These are phyloP conservation scores for Scutellaria baicalensis DNA, from an alignment of 257 asterid genomes.

Conservation along the genomic window DNA sequence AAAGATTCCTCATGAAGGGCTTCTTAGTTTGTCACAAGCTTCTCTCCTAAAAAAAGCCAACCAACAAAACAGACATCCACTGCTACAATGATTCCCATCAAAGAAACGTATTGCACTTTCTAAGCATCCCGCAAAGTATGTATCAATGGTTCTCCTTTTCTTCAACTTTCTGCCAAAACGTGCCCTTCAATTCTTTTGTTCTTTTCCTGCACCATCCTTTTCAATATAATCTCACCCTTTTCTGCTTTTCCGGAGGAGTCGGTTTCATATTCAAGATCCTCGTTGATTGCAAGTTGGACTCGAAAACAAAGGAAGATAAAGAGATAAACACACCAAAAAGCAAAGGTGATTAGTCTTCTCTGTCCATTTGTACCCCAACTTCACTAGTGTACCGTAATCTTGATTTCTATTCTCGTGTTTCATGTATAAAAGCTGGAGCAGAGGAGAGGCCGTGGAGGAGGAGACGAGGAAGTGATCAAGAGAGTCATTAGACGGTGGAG, in stretches of 20 bases:
- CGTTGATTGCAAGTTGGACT: conserved; percentile 2
- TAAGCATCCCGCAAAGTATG: conserved; percentile 19
- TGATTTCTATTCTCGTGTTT: neutral
- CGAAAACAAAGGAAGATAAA: neutral
- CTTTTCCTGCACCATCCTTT: neutral
- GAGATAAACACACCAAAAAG: conserved; percentile 4
- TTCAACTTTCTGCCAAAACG: conserved; percentile 24
- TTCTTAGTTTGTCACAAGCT: neutral
- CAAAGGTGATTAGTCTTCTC: conserved; percentile 11
- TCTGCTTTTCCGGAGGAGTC: conserved; percentile 3
- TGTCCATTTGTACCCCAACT: neutral
- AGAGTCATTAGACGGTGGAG: conserved; percentile 29
- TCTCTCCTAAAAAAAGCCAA: conserved; percentile 1
- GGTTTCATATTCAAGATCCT: neutral
- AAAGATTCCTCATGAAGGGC: neutral
- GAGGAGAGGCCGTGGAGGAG: neutral
- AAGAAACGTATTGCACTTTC: conserved; percentile 19
- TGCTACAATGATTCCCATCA: conserved; percentile 23
- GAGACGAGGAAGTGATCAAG: conserved; percentile 16
- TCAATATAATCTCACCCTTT: neutral
- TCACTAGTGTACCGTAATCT: neutral
- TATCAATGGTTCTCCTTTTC: conserved; percentile 23
- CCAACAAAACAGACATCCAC: neutral
- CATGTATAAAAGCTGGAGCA: conserved; percentile 23
- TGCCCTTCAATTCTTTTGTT: neutral